phyloP scores from a whole-genome alignment of 176 grass and related monocot genomes.

The Leersia perrieri region DNA sequence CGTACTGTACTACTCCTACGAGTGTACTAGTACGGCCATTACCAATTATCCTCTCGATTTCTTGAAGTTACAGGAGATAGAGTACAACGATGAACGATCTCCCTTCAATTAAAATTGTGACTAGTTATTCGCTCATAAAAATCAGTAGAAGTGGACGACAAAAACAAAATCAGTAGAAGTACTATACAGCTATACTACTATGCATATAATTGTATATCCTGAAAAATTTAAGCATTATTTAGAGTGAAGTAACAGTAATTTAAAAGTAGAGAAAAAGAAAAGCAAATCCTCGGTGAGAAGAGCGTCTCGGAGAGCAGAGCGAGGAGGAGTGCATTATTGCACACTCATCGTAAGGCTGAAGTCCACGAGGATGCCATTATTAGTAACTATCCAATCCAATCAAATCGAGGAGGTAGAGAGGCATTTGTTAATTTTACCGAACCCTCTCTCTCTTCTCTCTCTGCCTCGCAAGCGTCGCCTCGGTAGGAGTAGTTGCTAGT shows the following conservation, averaged over 20 bases:
- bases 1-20: background rate
- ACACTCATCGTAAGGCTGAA: constrained; percentile 25
- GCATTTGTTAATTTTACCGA: constrained; percentile 22
- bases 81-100: background rate
- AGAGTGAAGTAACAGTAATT: background rate
- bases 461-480: background rate
- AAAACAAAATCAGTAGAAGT: too few relatives aligned
- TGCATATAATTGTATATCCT: too few relatives aligned
- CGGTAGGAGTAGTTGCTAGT: background rate
- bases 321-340: constrained; percentile 33
- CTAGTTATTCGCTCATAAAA: too few relatives aligned
- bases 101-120: background rate
- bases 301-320: background rate
- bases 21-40: background rate
- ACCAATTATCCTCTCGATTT: background rate
- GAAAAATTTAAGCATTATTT: too few relatives aligned
- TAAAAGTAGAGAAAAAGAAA: background rate
- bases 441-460: background rate
- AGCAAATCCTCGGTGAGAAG: background rate
- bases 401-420: background rate
- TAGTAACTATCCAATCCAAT: constrained; percentile 25
- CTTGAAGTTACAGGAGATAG: background rate
- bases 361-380: constrained; percentile 30
- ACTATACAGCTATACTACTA: too few relatives aligned
- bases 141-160: too few relatives aligned